Evolutionary conservation across 495 filamentous ascomycete species (phyloP), one percentile per base, ranked within the genome.

Genomic region (Penicillium argentinense): DNA sequence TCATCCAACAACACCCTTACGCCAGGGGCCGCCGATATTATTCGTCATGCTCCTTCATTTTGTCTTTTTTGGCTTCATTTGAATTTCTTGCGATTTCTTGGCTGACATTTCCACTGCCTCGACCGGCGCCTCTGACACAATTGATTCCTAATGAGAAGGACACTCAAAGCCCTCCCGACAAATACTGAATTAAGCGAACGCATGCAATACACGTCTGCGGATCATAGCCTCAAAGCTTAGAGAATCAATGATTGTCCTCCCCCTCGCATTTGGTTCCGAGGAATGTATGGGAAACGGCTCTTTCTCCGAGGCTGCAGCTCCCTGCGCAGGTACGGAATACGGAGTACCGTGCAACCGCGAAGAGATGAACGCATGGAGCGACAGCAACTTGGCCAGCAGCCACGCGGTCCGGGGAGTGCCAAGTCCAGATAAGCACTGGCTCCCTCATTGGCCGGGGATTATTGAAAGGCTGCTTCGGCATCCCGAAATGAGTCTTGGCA

Each of bases 401-500:
- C 49, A 53, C 41, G 54, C 54, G 54, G 46, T 46, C 37, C 16
- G 37, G 41, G 32, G 33, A 27, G 13, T 24, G 42, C 44, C 43
- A 52, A 48, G 56, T 27, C 48, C 1, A 51, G 64, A 67, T 67
- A 67, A 64, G 59, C 54, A 46, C 45, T 36, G 3, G 7, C 7
- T n/a, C 42, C 33, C 42, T 50, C 46, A 67, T 67, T 64, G 61
- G 60, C 41, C 42, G 47, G 34, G 47, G 46, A 12, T 28, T 40
- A 23, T 18, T 25, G 32, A 34, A 18, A 36, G 30, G 45, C 4
- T 13, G 30, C 36, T 37, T 60, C 55, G 54, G 57, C 53, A 59
- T 61, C 50, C 57, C 59, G 54, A 51, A 26, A 47, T 32, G 27
- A 23, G 28, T n/a, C 47, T 53, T 57, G 43, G 55, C 43, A 40